Conservation (phyloP, 257 asterid species). For the Solanum tarijense region DNA sequence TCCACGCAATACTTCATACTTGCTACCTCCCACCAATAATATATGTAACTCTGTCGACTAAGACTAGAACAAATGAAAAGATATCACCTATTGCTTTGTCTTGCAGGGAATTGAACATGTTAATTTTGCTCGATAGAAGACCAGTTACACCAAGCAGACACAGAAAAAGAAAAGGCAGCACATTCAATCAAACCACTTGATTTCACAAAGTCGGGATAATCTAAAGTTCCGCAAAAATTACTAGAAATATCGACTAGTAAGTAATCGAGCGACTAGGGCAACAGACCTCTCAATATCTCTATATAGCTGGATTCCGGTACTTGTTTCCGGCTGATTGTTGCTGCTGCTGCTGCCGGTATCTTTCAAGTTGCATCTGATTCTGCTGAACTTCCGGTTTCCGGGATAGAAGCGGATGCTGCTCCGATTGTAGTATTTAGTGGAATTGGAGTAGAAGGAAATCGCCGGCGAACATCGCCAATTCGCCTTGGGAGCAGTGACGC, state of each 20-base stretch:
- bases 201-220: background rate
- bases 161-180: background rate
- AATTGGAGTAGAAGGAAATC: background rate
- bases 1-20: too few species aligned
- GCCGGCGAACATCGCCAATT: slow-evolving; percentile 13
- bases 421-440: background rate
- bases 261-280: background rate
- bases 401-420: background rate
- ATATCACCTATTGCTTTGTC: background rate
- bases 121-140: background rate
- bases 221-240: background rate
- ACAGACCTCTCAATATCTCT: slow-evolving; percentile 72
- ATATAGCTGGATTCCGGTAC: slow-evolving; percentile 58
- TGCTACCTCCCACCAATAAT: background rate
- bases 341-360: slow-evolving; percentile 3
- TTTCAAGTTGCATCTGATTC: slow-evolving; percentile 26
- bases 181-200: background rate
- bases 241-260: background rate
- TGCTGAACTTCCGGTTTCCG: slow-evolving; percentile 10
- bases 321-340: slow-evolving; percentile 21
- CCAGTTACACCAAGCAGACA: background rate
- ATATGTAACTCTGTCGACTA: fast-evolving
- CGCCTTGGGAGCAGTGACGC: slow-evolving; percentile 3
- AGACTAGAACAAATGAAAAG: background rate
- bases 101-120: background rate